A percentile compares a stretch with the other conserved stretches of the same genome.
Evolutionary conservation across 345 rosid species (phyloP).

Genomic region (Populus euphratica): DNA sequence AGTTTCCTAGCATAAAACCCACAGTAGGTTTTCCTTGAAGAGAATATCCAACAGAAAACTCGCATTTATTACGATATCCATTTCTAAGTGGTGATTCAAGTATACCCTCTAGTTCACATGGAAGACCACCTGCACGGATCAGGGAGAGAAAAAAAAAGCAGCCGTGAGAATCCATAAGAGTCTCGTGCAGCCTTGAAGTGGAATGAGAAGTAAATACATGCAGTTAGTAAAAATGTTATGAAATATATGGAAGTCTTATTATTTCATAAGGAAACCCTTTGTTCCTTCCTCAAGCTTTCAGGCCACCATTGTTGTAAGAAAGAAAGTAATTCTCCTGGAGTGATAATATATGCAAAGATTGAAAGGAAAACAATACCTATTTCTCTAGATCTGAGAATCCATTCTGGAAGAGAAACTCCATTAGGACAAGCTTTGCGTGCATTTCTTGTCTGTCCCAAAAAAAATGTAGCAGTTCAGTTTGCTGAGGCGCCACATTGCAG

Average conservation of each 20-base stretch:
- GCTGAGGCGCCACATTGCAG: constrained; percentile 4
- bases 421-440: constrained; percentile 90
- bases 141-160: neutral
- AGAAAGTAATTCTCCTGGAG: neutral
- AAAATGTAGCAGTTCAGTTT: constrained; percentile 21
- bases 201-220: neutral
- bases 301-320: neutral
- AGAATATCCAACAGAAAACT: constrained; percentile 87
- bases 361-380: constrained; percentile 53
- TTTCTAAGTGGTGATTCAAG: constrained; percentile 71
- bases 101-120: constrained; percentile 81
- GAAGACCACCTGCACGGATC: constrained; percentile 66
- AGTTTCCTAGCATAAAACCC: constrained; percentile 92
- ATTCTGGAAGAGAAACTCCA: constrained; percentile 78
- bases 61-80: constrained; percentile 94
- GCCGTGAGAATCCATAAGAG: neutral
- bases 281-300: neutral
- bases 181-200: neutral
- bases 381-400: constrained; percentile 79
- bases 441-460: constrained; percentile 65
- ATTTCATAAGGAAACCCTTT: neutral
- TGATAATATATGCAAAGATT: constrained; percentile 1
- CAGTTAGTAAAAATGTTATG: neutral
- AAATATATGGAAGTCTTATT: neutral
- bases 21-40: constrained; percentile 71